Evolutionary conservation across 1,284 basidiomycete genomes (phyloP).

Genomic region (Dichomitus squalens): DNA sequence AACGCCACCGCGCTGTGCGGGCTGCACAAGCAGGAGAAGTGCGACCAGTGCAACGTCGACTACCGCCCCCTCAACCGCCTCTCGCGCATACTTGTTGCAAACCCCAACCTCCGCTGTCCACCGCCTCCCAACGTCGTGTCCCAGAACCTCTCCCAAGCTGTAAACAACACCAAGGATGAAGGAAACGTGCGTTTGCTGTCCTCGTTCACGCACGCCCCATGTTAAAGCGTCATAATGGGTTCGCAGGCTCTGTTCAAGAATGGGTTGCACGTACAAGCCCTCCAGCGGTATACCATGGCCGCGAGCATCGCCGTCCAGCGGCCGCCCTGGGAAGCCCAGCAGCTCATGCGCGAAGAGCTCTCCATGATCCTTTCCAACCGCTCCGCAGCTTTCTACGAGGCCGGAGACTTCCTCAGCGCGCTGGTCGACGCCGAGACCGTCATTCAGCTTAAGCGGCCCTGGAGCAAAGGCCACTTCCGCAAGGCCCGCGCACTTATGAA

Average conservation of each 20-base stretch:
- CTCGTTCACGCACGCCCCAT: not conserved
- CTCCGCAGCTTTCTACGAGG: conserved; percentile 82
- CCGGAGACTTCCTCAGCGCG: conserved; percentile 79
- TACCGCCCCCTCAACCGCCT: conserved; percentile 74
- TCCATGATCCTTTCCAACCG: conserved; percentile 90
- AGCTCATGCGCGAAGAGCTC: conserved; percentile 87
- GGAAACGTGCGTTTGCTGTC: conserved; percentile 69
- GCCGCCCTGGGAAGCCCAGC: conserved; percentile 88
- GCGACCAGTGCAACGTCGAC: conserved; percentile 71
- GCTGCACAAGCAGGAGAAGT: conserved; percentile 69
- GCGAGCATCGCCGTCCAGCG: conserved; percentile 82
- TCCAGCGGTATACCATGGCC: conserved; percentile 85
- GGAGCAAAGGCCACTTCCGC: conserved; percentile 96
- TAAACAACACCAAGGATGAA: conserved; percentile 84
- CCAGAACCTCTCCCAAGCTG: conserved; percentile 71
- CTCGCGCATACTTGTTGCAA: conserved; percentile 66
- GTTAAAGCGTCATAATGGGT: not conserved
- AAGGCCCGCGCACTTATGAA: conserved; percentile 87
- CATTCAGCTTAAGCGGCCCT: conserved; percentile 81
- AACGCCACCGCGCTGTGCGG: conserved; percentile 57
- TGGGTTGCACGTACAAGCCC: conserved; percentile 74
- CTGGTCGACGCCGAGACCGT: conserved; percentile 92
- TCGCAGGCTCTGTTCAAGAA: conserved; percentile 75
- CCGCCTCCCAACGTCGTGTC: conserved; percentile 80
- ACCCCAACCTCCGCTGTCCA: conserved; percentile 77